A percentile compares a stretch with the other conserved stretches of the same genome.
Evolutionary conservation across 441 rosid species (phyloP).

Genomic region (Arabidopsis lyrata): DNA sequence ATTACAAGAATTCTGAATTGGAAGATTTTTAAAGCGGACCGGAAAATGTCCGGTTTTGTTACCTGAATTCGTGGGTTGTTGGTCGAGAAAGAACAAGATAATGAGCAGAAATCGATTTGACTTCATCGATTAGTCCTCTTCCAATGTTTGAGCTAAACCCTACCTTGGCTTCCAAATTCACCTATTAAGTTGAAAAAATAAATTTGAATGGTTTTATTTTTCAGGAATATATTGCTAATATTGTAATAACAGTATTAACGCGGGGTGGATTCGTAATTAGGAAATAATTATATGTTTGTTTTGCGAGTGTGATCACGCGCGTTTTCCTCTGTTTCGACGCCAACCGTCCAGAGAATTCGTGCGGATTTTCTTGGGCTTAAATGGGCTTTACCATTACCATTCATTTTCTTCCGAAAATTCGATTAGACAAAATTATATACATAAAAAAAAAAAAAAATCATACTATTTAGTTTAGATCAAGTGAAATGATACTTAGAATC

Average conservation of each 20-base stretch:
- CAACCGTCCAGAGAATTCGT: neutral
- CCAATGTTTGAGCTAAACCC: constrained; percentile 65
- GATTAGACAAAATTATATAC: neutral
- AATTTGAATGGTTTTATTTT: neutral
- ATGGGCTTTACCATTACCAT: neutral
- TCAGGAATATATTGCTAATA: neutral
- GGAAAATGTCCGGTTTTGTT: constrained; percentile 24
- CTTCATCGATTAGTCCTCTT: constrained; percentile 74
- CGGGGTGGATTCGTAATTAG: neutral
- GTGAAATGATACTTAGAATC: neutral
- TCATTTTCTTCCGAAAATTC: neutral
- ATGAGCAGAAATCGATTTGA: constrained; percentile 73
- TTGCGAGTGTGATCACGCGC: neutral
- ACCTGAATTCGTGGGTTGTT: constrained; percentile 59
- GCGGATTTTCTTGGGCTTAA: neutral
- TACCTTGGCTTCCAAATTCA: constrained; percentile 87
- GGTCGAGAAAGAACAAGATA: constrained; percentile 73
- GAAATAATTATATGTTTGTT: neutral
- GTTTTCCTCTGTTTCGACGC: neutral
- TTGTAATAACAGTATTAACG: neutral
- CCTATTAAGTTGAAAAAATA: constrained; percentile 45
- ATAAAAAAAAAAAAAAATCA: neutral
- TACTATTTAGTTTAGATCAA: neutral
- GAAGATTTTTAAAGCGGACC: neutral
- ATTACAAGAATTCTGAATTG: neutral